Evolutionary conservation across 768 basidiomycete genomes (phyloP).

Genomic region (Dioszegia aurantiaca): DNA sequence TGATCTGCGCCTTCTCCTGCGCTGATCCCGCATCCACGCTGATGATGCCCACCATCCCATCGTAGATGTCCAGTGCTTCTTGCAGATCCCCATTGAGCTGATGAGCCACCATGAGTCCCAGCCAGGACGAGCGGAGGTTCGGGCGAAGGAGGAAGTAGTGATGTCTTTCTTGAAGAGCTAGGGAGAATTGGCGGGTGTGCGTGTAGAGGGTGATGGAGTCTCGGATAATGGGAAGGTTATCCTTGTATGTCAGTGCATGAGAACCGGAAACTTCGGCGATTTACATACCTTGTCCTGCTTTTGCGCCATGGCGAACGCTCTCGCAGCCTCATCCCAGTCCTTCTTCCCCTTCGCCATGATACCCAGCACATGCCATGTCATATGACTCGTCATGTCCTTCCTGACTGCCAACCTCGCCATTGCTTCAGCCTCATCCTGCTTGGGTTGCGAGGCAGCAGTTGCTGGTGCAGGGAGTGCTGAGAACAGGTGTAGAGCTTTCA

Average conservation of each 20-base stretch:
- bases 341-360: conserved; percentile 91
- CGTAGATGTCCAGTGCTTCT: conserved; percentile 70
- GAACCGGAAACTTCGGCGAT: background rate
- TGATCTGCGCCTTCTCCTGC: conserved; percentile 46
- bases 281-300: conserved; percentile 76
- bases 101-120: conserved; percentile 81
- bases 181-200: conserved; percentile 76
- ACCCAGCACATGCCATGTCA: conserved; percentile 97
- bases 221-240: conserved; percentile 87
- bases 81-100: conserved; percentile 72
- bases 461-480: conserved; percentile 46
- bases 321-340: conserved; percentile 89
- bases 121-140: conserved; percentile 80
- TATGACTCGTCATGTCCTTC: conserved; percentile 65
- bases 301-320: conserved; percentile 85
- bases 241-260: conserved; percentile 57
- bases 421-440: conserved; percentile 62
- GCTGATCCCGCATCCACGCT: conserved; percentile 59
- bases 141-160: conserved; percentile 77
- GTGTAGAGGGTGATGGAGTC: conserved; percentile 86
- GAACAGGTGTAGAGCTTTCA: conserved; percentile 79
- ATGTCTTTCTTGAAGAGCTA: conserved; percentile 75
- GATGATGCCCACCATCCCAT: conserved; percentile 67
- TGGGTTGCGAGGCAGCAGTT: conserved; percentile 63
- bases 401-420: conserved; percentile 48